phyloP scores from a whole-genome alignment of 805 yeast genomes.

The Yarrowia alimentaria region DNA sequence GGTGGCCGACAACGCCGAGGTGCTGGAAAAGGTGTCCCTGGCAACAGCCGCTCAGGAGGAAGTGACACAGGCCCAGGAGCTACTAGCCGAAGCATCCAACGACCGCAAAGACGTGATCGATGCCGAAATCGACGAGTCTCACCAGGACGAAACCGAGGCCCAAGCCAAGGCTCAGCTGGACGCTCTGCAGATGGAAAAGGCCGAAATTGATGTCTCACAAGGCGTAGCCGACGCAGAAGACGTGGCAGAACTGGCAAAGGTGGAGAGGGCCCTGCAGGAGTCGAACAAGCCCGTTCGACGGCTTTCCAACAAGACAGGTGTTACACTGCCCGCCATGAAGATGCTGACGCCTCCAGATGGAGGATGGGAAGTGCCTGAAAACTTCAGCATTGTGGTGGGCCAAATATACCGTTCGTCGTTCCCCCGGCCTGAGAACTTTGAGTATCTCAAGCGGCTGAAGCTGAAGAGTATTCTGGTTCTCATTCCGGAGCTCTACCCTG shows the following conservation, averaged over 20 bases:
- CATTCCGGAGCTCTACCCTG: constrained; percentile 90
- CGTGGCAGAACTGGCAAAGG: neutral
- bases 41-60: neutral
- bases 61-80: neutral
- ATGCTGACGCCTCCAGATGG: constrained; percentile 21
- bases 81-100: no score
- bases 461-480: constrained; percentile 77
- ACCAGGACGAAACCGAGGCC: neutral
- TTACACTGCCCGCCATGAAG: constrained; percentile 14
- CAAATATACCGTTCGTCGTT: constrained; percentile 83
- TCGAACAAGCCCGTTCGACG: neutral
- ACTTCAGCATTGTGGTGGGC: constrained; percentile 79
- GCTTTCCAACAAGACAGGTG: neutral
- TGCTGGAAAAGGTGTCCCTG: neutral
- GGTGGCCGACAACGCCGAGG: constrained; percentile 12
- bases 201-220: neutral
- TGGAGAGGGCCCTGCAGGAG: neutral
- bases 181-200: constrained; percentile 5
- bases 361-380: constrained; percentile 66
- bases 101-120: neutral
- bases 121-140: neutral
- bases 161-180: neutral
- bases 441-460: constrained; percentile 58
- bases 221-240: neutral
- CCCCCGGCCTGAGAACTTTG: constrained; percentile 81